Evolutionary conservation across 495 filamentous ascomycete genomes (phyloP).

Genomic region (Aspergillus cristatus): DNA sequence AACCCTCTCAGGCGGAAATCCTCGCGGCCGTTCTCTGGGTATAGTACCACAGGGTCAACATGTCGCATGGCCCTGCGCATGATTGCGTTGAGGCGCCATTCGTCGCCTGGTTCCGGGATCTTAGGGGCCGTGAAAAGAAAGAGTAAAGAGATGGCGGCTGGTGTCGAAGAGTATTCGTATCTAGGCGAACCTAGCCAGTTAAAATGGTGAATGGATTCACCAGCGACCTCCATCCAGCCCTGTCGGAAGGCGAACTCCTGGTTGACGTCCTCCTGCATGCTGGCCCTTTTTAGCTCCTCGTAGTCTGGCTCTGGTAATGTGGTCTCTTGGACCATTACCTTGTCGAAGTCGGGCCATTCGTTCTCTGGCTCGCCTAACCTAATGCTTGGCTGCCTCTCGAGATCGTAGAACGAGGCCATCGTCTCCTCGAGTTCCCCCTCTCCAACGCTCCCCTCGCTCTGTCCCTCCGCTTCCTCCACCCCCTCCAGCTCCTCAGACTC

Average conservation of each 20-base stretch:
- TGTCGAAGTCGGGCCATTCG: no score
- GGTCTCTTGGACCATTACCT: no score
- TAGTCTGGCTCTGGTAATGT: background rate
- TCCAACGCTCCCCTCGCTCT: no score
- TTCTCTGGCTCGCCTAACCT: no score
- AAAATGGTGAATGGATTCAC: conserved; percentile 21
- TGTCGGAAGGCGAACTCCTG: conserved; percentile 3
- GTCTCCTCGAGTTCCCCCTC: background rate
- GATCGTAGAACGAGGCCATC: background rate
- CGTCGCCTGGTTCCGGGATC: background rate
- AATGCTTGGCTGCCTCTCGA: background rate
- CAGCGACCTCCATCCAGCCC: background rate
- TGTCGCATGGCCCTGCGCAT: conserved; percentile 9
- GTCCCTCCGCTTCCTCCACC: background rate
- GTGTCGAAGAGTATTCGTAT: conserved; percentile 13
- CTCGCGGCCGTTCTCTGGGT: conserved; percentile 1
- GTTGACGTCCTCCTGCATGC: background rate
- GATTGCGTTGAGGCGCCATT: conserved; percentile 7
- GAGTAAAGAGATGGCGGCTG: conserved; percentile 23
- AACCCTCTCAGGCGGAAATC: conserved; percentile 3
- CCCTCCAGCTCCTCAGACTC: conserved; percentile 2
- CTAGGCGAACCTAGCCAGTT: conserved; percentile 20
- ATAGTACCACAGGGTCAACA: conserved; percentile 21
- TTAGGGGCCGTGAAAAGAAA: conserved; percentile 16
- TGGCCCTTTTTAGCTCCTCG: background rate